Percentiles rank a stretch among this genome's conserved stretches.
Conservation (phyloP, 2,329 filamentous ascomycete genomes). For the Verticillium alfalfae region DNA sequence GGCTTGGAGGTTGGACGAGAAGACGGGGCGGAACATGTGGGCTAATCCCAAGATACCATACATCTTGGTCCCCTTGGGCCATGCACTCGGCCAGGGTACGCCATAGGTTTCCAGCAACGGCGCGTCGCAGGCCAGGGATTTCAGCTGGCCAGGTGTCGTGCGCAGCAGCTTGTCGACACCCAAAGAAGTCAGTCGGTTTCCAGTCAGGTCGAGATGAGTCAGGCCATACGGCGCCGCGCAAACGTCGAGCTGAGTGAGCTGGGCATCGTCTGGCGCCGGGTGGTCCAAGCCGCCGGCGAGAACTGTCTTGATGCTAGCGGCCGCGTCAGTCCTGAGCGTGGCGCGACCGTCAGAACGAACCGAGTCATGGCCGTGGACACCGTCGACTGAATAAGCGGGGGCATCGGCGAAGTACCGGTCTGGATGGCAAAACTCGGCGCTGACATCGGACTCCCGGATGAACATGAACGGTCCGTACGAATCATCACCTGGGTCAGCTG, state of each 20-base stretch:
- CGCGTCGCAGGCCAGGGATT: conserved; percentile 47
- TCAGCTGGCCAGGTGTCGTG: conserved; percentile 37
- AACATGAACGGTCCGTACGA: conserved; percentile 35
- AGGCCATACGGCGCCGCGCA: conserved; percentile 26
- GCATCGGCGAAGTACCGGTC: conserved; percentile 43
- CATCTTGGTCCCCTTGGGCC: conserved; percentile 25
- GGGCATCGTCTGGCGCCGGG: conserved; percentile 2
- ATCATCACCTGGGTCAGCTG: conserved; percentile 18
- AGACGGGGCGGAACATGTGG: conserved; percentile 45
- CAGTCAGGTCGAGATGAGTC: conserved; percentile 50
- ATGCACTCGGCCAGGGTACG: conserved; percentile 12
- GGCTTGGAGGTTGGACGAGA: conserved; percentile 46
- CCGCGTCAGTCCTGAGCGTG: conserved; percentile 23
- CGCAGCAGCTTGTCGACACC: conserved; percentile 39
- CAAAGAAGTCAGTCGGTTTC: conserved; percentile 38
- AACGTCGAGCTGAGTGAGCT: conserved; percentile 14
- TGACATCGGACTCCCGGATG: conserved; percentile 42
- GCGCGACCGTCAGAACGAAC: conserved; percentile 21
- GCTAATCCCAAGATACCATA: conserved; percentile 37
- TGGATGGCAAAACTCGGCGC: conserved; percentile 36
- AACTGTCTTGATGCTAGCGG: conserved; percentile 20
- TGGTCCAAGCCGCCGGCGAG: conserved; percentile 6
- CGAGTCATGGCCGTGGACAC: conserved; percentile 16
- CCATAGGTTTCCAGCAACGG: conserved; percentile 17
- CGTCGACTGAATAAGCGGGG: conserved; percentile 32